Percentiles rank a stretch among this genome's conserved stretches.
phyloP scores from a whole-genome alignment of 169 alveolate species.

The Plasmodium relictum region DNA sequence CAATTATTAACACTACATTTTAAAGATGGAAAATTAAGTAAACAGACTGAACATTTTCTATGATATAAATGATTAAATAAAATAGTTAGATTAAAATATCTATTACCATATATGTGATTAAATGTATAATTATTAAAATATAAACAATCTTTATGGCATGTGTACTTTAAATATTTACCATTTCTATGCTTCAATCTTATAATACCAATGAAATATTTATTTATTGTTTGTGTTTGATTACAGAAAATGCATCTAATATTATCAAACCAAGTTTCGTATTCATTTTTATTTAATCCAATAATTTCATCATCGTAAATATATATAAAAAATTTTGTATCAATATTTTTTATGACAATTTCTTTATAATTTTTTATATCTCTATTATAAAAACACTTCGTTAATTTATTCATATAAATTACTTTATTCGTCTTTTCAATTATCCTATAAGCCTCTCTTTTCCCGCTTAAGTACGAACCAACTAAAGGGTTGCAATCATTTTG shows the following conservation, averaged over 20 bases:
- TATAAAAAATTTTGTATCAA: conserved; percentile 8
- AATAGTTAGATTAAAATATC: conserved; percentile 55
- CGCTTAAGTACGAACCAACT: conserved; percentile 49
- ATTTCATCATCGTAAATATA: conserved; percentile 66
- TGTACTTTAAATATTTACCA: conserved; percentile 48
- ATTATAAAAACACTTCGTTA: conserved; percentile 40
- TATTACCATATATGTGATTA: conserved; percentile 63
- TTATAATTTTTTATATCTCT: conserved; percentile 6
- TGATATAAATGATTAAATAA: conserved; percentile 45
- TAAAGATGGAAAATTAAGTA: conserved; percentile 55
- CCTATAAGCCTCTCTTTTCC: conserved; percentile 72
- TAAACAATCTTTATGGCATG: conserved; percentile 65
- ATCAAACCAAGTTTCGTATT: conserved; percentile 46
- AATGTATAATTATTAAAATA: conserved; percentile 46
- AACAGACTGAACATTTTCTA: conserved; percentile 44
- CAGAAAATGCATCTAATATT: conserved; percentile 49
- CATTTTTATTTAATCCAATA: conserved; percentile 33
- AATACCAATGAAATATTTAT: conserved; percentile 44
- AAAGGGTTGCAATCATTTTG: conserved; percentile 21
- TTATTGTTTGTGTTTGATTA: conserved; percentile 53
- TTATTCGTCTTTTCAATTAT: conserved; percentile 59
- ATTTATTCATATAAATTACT: conserved; percentile 27
- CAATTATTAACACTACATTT: conserved; percentile 63
- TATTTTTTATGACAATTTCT: conserved; percentile 38
- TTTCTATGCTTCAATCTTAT: conserved; percentile 36